Evolutionary conservation across 2,329 filamentous ascomycete species (phyloP).

Genomic region (Colletotrichum coccodes): DNA sequence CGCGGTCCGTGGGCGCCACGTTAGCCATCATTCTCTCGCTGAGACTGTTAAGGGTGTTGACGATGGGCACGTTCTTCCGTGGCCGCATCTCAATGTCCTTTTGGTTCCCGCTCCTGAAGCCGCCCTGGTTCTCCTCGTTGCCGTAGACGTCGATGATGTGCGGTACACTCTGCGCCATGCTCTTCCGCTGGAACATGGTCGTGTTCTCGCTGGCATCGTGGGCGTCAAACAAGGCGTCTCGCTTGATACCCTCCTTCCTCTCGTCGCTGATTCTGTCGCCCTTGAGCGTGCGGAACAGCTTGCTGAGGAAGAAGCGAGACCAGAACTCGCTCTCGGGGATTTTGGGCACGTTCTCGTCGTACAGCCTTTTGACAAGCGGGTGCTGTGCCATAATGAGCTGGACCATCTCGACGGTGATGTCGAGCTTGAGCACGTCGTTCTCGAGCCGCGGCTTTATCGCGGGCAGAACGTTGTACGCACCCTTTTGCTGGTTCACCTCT

Average conservation of each 20-base stretch:
- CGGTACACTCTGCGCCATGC: conserved; percentile 76
- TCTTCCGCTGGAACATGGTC: conserved; percentile 59
- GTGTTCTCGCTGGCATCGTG: conserved; percentile 82
- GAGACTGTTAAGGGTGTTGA: conserved; percentile 87
- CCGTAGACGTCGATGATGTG: conserved; percentile 92
- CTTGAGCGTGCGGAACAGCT: conserved; percentile 88
- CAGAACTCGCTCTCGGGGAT: conserved; percentile 86
- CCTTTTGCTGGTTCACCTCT: conserved; percentile 85
- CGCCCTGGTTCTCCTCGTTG: conserved; percentile 95
- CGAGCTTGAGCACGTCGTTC: conserved; percentile 80
- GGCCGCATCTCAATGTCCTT: conserved; percentile 93
- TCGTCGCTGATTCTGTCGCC: conserved; percentile 86
- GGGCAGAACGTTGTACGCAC: conserved; percentile 93
- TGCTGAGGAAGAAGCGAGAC: conserved; percentile 92
- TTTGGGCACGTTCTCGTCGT: conserved; percentile 91
- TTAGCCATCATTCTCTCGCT: conserved; percentile 95
- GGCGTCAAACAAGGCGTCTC: conserved; percentile 83
- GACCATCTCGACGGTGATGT: conserved; percentile 91
- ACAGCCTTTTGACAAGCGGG: conserved; percentile 87
- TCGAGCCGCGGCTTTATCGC: conserved; percentile 84
- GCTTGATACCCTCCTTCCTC: conserved; percentile 64
- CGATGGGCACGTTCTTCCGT: conserved; percentile 83
- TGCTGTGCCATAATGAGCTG: conserved; percentile 94
- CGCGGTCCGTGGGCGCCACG: conserved; percentile 81
- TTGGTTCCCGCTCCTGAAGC: conserved; percentile 81